Base-by-base conservation (phyloP, 192 early-diverging fungal species). In the Chytriomyces sp. region DNA sequence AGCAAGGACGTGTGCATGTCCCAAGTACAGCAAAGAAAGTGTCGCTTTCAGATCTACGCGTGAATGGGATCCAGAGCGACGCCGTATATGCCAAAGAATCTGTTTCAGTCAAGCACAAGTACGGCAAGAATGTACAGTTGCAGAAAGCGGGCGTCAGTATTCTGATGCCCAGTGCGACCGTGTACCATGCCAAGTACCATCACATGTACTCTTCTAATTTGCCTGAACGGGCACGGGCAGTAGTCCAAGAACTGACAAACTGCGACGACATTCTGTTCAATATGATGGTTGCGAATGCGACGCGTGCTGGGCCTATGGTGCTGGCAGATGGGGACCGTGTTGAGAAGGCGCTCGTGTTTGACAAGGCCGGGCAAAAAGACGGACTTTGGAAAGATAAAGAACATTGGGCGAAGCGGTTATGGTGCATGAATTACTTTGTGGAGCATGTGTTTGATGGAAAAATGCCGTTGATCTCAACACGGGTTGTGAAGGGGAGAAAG, bases 191-290 rank as follows among this genome's bases (percentile, higher is more conserved):
- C 9, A 68, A 59, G 64, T 81, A 64, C 69, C 80, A 78, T 47
- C n/a, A 76, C 7, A 67, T 72, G 64, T 81, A 81, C 43, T 53
- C 80, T 18, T 20, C 70, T 18, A 66, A 0, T 7, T 50, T 77
- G 11, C 80, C 80, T 7, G 18, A 45, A 13, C 48, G 20, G 3
- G 80, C 80, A 23, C n/a, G 68, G 35, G 57, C 8, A 6, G 45
- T 69, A 10, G 80, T 81, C n/a, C 57, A 81, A 50, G 65, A 65
- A 45, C n/a, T 70, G 57, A 81, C 76, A 5, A 81, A 81, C 69
- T 81, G 80, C 61, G 80, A 81, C 45, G 80, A 81, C 47, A 81
- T 81, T 72, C 46, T 81, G 49, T 77, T 81, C 67, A 81, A 81
- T 61, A 77, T 81, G 74, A 69, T 81, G 67, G 50, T 81, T 60